Base-by-base conservation (phyloP, 1,139 yeast genomes). In the Spencermartinsiella ligniputridi region DNA sequence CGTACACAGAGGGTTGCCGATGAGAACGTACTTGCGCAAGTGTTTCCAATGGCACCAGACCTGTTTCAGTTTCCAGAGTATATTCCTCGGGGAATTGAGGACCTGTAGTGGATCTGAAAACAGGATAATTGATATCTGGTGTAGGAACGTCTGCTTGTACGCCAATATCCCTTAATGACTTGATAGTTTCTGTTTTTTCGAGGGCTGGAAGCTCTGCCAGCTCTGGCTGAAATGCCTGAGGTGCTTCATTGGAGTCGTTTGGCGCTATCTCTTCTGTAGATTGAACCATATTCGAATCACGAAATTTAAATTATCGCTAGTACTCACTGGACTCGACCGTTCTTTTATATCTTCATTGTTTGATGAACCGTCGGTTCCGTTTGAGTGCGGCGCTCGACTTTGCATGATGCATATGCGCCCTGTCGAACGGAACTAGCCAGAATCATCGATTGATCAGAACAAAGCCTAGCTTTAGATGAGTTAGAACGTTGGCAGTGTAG, bases 21-120 rank as follows among this genome's bases (percentile, higher is more conserved):
- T 43, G 38, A 13, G 57, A 45, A 34, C 66, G 49, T 21, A 59
- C 49, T 16, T 57, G 54, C 30, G 78, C 84, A 55, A 88, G 70
- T 0, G 95, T 83, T 37, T 78, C 70, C 2, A 82, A 85, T 1
- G 88, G 90, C 5, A 88, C 96, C 46, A 88, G 71, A 52, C 96
- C 96, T 3, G 96, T 85, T 42, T 76, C 74, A 1, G 96, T 88
- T 69, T 88, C 96, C 61, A 88, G 56, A 5, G 89, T 83, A 63
- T 85, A 88, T 64, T 88, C 96, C 70, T 88, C 96, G 12, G 96
- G 96, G 72, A 88, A 88, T 38, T 87, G 82, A 4, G 90, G 81
- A 50, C 75, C 70, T 41, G 71, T 73, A 3, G 39, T 36, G 17
- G 42, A 36, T 17, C 56, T 43, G 11, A 57, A 41, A 12, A 49